These are phyloP conservation scores for Globisporangium mamillatum DNA, from an alignment of 352 stramenopile species.

Conservation along the genomic window DNA sequence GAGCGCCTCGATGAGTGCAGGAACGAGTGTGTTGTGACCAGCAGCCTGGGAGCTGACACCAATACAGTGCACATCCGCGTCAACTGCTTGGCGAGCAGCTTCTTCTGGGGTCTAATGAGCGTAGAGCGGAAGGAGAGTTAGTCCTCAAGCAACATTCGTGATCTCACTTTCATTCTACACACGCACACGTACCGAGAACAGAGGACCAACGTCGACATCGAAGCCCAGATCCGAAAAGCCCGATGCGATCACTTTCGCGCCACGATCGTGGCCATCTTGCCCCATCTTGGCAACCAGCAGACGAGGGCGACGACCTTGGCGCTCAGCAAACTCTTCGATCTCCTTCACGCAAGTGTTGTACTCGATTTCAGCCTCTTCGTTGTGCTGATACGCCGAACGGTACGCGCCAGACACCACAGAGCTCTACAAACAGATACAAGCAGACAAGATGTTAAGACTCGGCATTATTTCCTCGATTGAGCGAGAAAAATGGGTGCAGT, in stretches of 20 bases:
- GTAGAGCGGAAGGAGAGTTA: neutral
- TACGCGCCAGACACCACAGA: slow-evolving; percentile 60
- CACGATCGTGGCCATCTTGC: slow-evolving; percentile 96
- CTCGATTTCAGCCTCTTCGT: slow-evolving; percentile 70
- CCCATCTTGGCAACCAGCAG: slow-evolving; percentile 96
- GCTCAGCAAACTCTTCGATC: slow-evolving; percentile 92
- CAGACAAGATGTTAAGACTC: neutral
- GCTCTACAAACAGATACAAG: slow-evolving; percentile 24
- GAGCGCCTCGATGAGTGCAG: slow-evolving; percentile 90
- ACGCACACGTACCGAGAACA: slow-evolving; percentile 85
- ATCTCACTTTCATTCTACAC: neutral
- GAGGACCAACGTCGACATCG: slow-evolving; percentile 95
- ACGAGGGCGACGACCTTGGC: slow-evolving; percentile 90
- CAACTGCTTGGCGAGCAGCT: slow-evolving; percentile 79
- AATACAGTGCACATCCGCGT: slow-evolving; percentile 95
- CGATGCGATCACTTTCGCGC: slow-evolving; percentile 96
- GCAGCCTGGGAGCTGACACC: slow-evolving; percentile 91
- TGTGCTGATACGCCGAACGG: slow-evolving; percentile 51
- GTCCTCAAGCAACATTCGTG: neutral
- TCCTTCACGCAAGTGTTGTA: slow-evolving; percentile 87
- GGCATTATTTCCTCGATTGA: neutral
- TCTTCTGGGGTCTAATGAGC: slow-evolving; percentile 46
- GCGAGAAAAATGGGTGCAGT: neutral
- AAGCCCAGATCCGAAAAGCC: slow-evolving; percentile 97
- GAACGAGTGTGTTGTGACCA: slow-evolving; percentile 95